phyloP scores from a whole-genome alignment of 73 alveolate genomes.

The Uronychia binucleata region DNA sequence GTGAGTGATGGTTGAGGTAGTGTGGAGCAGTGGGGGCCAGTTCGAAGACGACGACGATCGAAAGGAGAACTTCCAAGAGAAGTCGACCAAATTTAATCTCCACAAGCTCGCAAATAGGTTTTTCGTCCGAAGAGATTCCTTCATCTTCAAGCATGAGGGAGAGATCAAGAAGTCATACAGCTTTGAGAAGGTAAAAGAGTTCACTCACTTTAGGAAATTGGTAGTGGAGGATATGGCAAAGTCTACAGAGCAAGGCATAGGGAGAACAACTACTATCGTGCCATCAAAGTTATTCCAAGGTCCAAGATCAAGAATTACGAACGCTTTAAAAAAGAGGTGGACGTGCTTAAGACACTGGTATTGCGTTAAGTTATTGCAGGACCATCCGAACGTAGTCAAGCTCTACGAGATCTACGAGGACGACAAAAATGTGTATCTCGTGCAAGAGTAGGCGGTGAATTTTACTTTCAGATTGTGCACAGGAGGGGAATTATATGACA shows the following conservation, averaged over 20 bases:
- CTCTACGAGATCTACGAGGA: slow-evolving; percentile 80
- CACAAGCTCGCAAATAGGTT: too few relatives aligned
- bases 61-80: too few relatives aligned
- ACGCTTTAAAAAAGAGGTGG: slow-evolving; percentile 65
- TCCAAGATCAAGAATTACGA: slow-evolving; percentile 70
- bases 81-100: too few relatives aligned
- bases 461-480: slow-evolving; percentile 65
- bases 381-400: slow-evolving; percentile 80
- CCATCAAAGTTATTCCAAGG: slow-evolving; percentile 82
- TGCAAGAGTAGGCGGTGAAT: slow-evolving; percentile 68
- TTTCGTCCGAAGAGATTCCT: too few relatives aligned
- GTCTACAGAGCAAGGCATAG: slow-evolving; percentile 75
- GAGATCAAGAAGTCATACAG: too few relatives aligned
- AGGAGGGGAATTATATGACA: slow-evolving; percentile 95
- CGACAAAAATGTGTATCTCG: slow-evolving; percentile 63
- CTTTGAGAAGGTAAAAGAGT: too few relatives aligned
- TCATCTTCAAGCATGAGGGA: too few relatives aligned
- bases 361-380: slow-evolving; percentile 6
- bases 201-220: too few relatives aligned
- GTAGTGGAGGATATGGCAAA: slow-evolving; percentile 84
- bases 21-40: too few relatives aligned
- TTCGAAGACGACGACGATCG: too few relatives aligned
- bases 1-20: too few relatives aligned
- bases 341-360: slow-evolving; percentile 59
- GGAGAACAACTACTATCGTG: slow-evolving; percentile 76